These are phyloP conservation scores for Castanospermum australe DNA, from an alignment of 306 rosid genomes.

Conservation along the genomic window DNA sequence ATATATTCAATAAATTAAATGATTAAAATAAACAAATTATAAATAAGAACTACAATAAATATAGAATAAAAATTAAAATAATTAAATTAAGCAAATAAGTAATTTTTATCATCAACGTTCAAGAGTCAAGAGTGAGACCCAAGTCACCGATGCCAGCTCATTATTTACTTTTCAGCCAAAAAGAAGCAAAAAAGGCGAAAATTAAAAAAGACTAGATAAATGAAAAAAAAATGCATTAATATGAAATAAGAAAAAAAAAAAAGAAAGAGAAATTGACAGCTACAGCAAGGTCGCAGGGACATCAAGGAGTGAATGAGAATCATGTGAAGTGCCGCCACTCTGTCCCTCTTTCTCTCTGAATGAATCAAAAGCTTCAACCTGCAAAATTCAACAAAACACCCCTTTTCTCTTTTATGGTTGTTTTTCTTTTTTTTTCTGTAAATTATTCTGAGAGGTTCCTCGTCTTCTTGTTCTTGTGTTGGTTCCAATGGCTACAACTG, in stretches of 20 bases:
- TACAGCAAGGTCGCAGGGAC: neutral
- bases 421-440: neutral
- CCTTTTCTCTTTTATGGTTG: neutral
- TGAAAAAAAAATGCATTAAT: neutral
- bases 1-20: too few relatives aligned
- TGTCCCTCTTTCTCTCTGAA: slow-evolving; percentile 30
- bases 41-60: too few relatives aligned
- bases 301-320: slow-evolving; percentile 49
- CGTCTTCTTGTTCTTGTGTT: neutral
- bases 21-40: too few relatives aligned
- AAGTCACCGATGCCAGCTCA: neutral
- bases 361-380: slow-evolving; percentile 51
- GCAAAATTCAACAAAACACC: slow-evolving; percentile 39
- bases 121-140: neutral
- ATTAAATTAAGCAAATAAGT: too few relatives aligned
- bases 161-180: neutral
- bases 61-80: too few relatives aligned
- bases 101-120: neutral
- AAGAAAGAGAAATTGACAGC: slow-evolving; percentile 40
- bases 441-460: slow-evolving; percentile 17
- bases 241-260: neutral
- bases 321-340: slow-evolving; percentile 70
- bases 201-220: neutral
- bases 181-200: neutral
- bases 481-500: slow-evolving; percentile 75